These are phyloP conservation scores for Rhizopogon vinicolor DNA, from an alignment of 768 basidiomycete species.

Conservation along the genomic window DNA sequence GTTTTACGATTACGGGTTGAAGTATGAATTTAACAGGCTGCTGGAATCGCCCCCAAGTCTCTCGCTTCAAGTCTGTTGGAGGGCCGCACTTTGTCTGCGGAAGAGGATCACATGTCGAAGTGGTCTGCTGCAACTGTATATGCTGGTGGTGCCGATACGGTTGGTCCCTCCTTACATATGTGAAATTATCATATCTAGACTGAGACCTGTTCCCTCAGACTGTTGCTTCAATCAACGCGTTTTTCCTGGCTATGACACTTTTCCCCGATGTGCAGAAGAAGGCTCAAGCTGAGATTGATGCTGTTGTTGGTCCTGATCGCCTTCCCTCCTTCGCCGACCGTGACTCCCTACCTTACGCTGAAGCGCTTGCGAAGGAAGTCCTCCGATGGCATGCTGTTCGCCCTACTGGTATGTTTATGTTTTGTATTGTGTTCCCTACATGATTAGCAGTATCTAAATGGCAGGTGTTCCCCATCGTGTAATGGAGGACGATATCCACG, in stretches of 20 bases:
- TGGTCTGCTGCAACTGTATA: conserved; percentile 46
- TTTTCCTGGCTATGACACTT: conserved; percentile 1
- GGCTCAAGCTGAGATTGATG: conserved; percentile 61
- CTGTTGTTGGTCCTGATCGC: conserved; percentile 52
- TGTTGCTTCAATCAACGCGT: conserved; percentile 8
- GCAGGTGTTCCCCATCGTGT: conserved; percentile 42
- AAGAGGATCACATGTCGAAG: conserved; percentile 58
- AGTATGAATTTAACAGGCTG: conserved; percentile 34
- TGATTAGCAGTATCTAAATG: conserved; percentile 22
- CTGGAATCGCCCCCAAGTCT: conserved; percentile 43
- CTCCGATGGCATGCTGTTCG: conserved; percentile 37
- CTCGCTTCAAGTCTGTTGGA: conserved; percentile 58
- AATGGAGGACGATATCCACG: conserved; percentile 54
- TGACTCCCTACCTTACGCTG: conserved; percentile 50
- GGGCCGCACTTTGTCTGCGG: conserved; percentile 39
- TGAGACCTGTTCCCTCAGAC: not conserved
- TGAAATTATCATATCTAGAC: not conserved
- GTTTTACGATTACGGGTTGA: not conserved
- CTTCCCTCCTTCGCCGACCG: conserved; percentile 60
- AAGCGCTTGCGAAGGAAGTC: conserved; percentile 58
- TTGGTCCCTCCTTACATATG: not conserved
- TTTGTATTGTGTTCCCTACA: conserved; percentile 23
- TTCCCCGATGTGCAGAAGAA: conserved; percentile 45
- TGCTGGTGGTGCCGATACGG: conserved; percentile 9
- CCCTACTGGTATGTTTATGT: conserved; percentile 34